phyloP scores from a whole-genome alignment of 2,329 filamentous ascomycete species.

The Neonectria sp. region DNA sequence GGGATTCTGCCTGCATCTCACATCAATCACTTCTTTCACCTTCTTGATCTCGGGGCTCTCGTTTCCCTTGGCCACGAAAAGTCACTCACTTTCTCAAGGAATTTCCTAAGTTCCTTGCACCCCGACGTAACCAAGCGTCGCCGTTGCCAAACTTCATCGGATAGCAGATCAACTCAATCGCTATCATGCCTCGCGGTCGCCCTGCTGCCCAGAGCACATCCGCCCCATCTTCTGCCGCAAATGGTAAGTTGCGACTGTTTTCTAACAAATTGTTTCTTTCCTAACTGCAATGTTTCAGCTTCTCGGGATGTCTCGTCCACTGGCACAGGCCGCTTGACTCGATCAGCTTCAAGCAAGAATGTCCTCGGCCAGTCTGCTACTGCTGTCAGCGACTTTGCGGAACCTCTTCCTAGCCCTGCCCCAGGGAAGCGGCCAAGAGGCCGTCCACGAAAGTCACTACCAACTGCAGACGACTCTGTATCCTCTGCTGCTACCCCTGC shows the following conservation, averaged over 20 bases:
- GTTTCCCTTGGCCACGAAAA: background rate
- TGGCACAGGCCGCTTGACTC: slow-evolving; percentile 45
- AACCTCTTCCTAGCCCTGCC: slow-evolving; percentile 15
- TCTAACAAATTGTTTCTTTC: background rate
- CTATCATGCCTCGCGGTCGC: slow-evolving; percentile 51
- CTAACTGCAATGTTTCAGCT: slow-evolving; percentile 30
- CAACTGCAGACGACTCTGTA: slow-evolving; percentile 23
- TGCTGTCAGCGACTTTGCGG: slow-evolving; percentile 12
- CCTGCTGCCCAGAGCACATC: slow-evolving; percentile 41
- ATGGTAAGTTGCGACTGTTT: slow-evolving; percentile 32
- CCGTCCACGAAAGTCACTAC: slow-evolving; percentile 41
- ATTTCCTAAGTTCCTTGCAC: background rate
- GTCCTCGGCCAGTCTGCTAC: slow-evolving; percentile 23
- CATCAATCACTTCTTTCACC: slow-evolving; percentile 10
- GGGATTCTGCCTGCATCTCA: slow-evolving; percentile 27
- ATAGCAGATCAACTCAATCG: background rate
- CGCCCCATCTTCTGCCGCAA: slow-evolving; percentile 32
- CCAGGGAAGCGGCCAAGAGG: slow-evolving; percentile 41
- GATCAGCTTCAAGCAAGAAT: slow-evolving; percentile 43
- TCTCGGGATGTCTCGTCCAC: slow-evolving; percentile 35
- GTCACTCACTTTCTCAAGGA: background rate
- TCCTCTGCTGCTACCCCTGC: slow-evolving; percentile 11
- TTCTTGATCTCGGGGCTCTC: slow-evolving; percentile 9
- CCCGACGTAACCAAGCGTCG: background rate
- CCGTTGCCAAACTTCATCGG: background rate